Evolutionary conservation across 2,329 filamentous ascomycete species (phyloP).

Genomic region (Arthrobotrys sinensis): DNA sequence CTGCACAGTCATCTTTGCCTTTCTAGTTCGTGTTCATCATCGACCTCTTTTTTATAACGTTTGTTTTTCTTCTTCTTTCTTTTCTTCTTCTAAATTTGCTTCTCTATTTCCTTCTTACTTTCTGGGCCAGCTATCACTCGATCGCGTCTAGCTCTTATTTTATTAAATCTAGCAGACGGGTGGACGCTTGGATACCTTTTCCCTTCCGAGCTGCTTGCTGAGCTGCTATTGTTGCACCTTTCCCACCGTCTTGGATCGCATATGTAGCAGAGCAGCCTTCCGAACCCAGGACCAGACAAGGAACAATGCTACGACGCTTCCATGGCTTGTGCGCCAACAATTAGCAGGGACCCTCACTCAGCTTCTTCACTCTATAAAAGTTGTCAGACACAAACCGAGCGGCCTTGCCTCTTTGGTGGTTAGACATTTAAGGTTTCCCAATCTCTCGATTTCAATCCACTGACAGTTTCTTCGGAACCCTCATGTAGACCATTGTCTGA

Average conservation of each 20-base stretch:
- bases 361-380: constrained; percentile 47
- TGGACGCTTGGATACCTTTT: constrained; percentile 6
- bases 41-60: constrained; percentile 30
- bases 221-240: constrained; percentile 32
- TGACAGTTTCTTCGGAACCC: constrained; percentile 42
- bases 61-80: constrained; percentile 30
- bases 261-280: constrained; percentile 48
- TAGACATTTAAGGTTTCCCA: constrained; percentile 56
- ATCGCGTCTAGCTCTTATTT: constrained; percentile 41
- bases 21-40: constrained; percentile 62
- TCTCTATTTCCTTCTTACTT: constrained; percentile 15
- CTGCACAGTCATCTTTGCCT: constrained; percentile 56
- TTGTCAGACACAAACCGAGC: constrained; percentile 36
- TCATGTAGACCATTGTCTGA: constrained; percentile 34
- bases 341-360: constrained; percentile 40
- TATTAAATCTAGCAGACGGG: constrained; percentile 9
- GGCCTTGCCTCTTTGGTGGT: constrained; percentile 46
- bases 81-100: constrained; percentile 35
- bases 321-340: constrained; percentile 59
- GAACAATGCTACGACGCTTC: constrained; percentile 47
- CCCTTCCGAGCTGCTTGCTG: constrained; percentile 19
- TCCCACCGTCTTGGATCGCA: constrained; percentile 48
- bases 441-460: constrained; percentile 37
- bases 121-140: constrained; percentile 4
- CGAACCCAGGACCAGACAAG: constrained; percentile 40